A percentile compares a stretch with the other conserved stretches of the same genome.
These are phyloP conservation scores for Umbelopsis vinacea DNA, from an alignment of 192 early-diverging fungal genomes.

Conservation along the genomic window DNA sequence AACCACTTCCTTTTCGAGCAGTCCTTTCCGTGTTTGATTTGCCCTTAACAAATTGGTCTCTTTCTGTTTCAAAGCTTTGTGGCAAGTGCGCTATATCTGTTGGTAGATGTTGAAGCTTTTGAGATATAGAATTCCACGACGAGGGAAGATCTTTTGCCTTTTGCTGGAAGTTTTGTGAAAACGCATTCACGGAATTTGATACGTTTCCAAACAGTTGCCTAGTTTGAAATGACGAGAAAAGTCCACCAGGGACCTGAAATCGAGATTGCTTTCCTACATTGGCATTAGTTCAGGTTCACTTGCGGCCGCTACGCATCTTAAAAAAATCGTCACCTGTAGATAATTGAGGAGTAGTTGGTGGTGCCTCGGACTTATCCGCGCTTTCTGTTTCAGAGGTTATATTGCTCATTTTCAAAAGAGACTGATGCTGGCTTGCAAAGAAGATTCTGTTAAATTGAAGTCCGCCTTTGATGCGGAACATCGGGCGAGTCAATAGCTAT, in stretches of 20 bases:
- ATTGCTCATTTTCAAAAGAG: neutral
- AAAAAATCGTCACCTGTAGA: neutral
- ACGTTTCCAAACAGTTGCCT: neutral
- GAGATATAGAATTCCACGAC: neutral
- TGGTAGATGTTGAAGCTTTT: slow-evolving; percentile 19
- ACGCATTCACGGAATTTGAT: slow-evolving; percentile 15
- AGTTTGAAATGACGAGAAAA: slow-evolving; percentile 8
- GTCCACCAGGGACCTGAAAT: neutral
- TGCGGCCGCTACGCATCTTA: neutral
- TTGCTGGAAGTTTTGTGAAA: slow-evolving; percentile 32
- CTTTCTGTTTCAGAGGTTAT: neutral
- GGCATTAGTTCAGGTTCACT: neutral
- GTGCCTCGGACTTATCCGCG: neutral
- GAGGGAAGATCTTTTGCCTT: slow-evolving; percentile 26
- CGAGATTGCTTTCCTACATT: neutral
- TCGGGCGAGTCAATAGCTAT: too few relatives aligned
- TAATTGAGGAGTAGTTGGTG: neutral
- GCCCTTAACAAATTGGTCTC: slow-evolving; percentile 53
- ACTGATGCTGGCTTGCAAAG: neutral
- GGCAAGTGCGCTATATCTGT: slow-evolving; percentile 33
- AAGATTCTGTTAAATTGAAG: neutral
- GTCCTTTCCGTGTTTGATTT: slow-evolving; percentile 44
- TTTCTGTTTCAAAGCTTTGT: slow-evolving; percentile 48
- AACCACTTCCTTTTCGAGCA: slow-evolving; percentile 48
- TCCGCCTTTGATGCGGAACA: too few relatives aligned